Evolutionary conservation across 352 stramenopile genomes (phyloP), one percentile per base, ranked within the genome.

Genomic region (Phytopythium ostracodes): DNA sequence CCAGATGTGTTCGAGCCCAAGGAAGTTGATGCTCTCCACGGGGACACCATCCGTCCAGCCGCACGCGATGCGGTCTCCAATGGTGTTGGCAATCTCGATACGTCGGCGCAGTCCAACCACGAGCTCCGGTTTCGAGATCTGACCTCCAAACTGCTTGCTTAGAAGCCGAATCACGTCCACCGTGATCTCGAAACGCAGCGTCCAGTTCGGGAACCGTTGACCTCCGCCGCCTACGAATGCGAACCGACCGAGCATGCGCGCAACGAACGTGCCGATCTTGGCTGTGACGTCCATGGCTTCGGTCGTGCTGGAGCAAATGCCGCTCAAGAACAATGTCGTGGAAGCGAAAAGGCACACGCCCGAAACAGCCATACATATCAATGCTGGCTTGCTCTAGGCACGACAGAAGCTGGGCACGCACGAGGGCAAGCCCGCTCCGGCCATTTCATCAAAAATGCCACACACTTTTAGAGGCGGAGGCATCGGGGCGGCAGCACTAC

Each of bases 1-100:
- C 67, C 70, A 81, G 8, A 81, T 17, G 43, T 79, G 69, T 49
- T 77, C 66, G 22, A 75, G 58, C 0, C 61, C 72, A 20, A 66
- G 64, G 5, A 67, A 59, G 0, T 50, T 8, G n/a, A 77, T 42
- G 0, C 25, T 33, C 40, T 69, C 67, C 9, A 73, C 46, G 18
- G 40, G 12, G 5, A 58, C 10, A 55, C 31, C 27, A 49, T 40
- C 24, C 27, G 43, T 6, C 49, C 29, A 33, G 29, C 29, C 29
- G 29, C 29, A 33, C 22, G 57, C 59, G 24, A 76, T 56, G 43
- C 55, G 66, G 17, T 63, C 69, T 15, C 65, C 2, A 0, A 66
- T 57, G 1, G 52, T 63, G 24, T 64, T 69, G 24, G 65, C 58
- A 0, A 68, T 10, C 31, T 69, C 67, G 35, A 62, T 77, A 12